Percentiles rank a stretch among this genome's conserved stretches.
Conservation (phyloP, 2,329 filamentous ascomycete species). For the Hyphodiscus sp. region DNA sequence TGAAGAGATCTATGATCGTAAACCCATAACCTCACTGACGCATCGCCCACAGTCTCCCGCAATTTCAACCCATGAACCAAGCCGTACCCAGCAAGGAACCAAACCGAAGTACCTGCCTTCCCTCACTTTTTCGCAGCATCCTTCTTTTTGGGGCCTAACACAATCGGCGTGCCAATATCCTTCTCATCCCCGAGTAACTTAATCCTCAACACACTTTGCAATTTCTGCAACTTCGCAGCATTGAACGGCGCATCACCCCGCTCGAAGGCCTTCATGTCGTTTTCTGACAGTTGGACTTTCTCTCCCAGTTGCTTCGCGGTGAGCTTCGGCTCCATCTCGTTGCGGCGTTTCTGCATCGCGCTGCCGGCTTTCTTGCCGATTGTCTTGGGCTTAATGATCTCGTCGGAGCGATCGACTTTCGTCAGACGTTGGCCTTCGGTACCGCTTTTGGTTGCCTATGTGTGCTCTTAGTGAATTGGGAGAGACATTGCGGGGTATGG, state of each 20-base stretch:
- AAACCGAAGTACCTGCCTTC: not conserved
- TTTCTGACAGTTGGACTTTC: constrained; percentile 79
- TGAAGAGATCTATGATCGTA: constrained; percentile 10
- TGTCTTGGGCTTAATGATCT: constrained; percentile 96
- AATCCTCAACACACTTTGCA: constrained; percentile 82
- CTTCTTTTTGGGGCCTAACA: constrained; percentile 48
- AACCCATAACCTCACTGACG: constrained; percentile 1
- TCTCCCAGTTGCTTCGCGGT: constrained; percentile 81
- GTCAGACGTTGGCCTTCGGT: constrained; percentile 90
- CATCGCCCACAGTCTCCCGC: not conserved
- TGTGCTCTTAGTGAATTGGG: not conserved
- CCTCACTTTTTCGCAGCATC: constrained; percentile 3
- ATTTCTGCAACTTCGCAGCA: constrained; percentile 70
- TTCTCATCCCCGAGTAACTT: constrained; percentile 65
- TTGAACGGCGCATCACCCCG: constrained; percentile 70
- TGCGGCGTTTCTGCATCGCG: constrained; percentile 73
- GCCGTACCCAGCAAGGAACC: not conserved
- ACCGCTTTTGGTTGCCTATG: constrained; percentile 44
- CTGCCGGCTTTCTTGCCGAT: constrained; percentile 75
- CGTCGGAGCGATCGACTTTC: constrained; percentile 95
- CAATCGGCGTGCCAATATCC: constrained; percentile 76
- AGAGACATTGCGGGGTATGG: not conserved
- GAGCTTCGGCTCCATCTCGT: constrained; percentile 86
- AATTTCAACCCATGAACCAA: not conserved
- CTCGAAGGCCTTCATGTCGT: constrained; percentile 80